These are phyloP conservation scores for Peniophora sp. DNA, from an alignment of 1,284 basidiomycete species.

Conservation along the genomic window DNA sequence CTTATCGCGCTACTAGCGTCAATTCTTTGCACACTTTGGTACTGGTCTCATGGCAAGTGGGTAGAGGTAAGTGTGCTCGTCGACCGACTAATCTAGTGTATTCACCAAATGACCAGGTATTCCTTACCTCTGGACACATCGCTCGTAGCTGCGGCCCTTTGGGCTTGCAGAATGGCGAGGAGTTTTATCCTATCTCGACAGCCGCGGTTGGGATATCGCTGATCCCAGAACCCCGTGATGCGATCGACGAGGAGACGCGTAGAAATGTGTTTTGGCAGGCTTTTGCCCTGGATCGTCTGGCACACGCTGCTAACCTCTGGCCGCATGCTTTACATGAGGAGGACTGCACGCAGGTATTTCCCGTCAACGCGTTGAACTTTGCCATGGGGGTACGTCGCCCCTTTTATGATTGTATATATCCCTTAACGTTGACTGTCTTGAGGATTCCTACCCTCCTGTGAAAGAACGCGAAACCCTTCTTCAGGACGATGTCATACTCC, in stretches of 20 bases:
- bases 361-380: constrained; percentile 53
- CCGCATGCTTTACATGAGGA: constrained; percentile 63
- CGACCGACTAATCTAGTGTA: neutral
- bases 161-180: constrained; percentile 61
- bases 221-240: constrained; percentile 45
- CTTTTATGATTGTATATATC: too few species aligned
- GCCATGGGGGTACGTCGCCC: constrained; percentile 48
- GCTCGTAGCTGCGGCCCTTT: constrained; percentile 37
- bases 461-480: neutral
- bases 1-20: constrained; percentile 33
- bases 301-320: constrained; percentile 63
- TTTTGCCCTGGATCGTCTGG: constrained; percentile 58
- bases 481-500: constrained; percentile 45
- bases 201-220: constrained; percentile 47
- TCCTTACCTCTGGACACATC: constrained; percentile 31
- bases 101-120: constrained; percentile 36
- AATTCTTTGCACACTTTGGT: constrained; percentile 60
- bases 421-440: too few species aligned
- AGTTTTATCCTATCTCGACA: constrained; percentile 55
- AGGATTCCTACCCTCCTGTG: neutral
- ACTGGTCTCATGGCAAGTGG: constrained; percentile 54
- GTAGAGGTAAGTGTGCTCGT: neutral
- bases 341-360: constrained; percentile 63
- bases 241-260: constrained; percentile 61
- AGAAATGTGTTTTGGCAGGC: constrained; percentile 70